Percentiles rank a stretch among this genome's conserved stretches.
These are phyloP conservation scores for Melastoma malabathricum DNA, from an alignment of 345 rosid genomes.

Conservation along the genomic window DNA sequence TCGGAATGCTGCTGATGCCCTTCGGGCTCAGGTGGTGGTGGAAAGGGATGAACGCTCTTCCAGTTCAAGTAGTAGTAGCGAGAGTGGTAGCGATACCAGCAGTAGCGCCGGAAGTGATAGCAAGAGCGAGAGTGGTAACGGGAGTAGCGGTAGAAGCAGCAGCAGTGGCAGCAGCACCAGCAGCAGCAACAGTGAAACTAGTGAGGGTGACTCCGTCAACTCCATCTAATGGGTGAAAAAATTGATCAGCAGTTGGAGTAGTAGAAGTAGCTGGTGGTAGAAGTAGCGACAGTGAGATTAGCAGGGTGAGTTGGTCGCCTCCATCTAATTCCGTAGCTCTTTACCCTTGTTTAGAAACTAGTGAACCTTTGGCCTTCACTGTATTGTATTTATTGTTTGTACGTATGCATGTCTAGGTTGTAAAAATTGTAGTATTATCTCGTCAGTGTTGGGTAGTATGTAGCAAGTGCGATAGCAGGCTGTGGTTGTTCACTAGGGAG, in stretches of 20 bases:
- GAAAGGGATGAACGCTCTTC: slow-evolving; percentile 28
- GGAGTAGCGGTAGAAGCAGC: slow-evolving; percentile 29
- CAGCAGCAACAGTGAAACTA: slow-evolving; percentile 21
- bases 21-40: slow-evolving; percentile 65
- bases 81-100: slow-evolving; percentile 14
- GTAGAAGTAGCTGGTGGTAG: slow-evolving; percentile 1
- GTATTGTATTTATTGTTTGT: no score
- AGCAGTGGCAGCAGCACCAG: slow-evolving; percentile 21
- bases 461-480: no score
- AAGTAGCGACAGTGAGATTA: slow-evolving; percentile 15
- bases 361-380: no score
- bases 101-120: slow-evolving; percentile 29
- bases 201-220: slow-evolving; percentile 19
- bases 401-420: no score
- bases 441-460: no score
- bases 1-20: slow-evolving; percentile 76
- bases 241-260: background rate
- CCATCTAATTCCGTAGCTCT: no score
- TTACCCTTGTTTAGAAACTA: no score
- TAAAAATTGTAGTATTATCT: no score
- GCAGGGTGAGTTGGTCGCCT: no score
- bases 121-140: slow-evolving; percentile 28
- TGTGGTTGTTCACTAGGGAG: no score
- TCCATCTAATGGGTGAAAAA: slow-evolving; percentile 16
- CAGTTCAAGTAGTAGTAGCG: slow-evolving; percentile 50